Percentiles rank a stretch among this genome's conserved stretches.
Conservation (phyloP, 1,284 basidiomycete genomes). For the Agaricales sp. region DNA sequence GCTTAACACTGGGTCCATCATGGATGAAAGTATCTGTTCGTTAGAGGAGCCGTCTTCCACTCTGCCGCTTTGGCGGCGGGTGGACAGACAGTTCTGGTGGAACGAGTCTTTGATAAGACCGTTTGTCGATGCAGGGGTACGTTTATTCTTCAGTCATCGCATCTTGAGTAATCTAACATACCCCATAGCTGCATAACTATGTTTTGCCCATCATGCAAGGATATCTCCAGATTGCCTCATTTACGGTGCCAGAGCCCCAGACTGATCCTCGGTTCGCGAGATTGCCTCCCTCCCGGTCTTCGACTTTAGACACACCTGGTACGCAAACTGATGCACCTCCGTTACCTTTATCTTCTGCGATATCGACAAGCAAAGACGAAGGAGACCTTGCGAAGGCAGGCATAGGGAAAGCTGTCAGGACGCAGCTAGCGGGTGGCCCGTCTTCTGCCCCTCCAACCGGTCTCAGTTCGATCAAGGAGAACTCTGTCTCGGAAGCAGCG, state of each 20-base stretch:
- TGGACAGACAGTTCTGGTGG: constrained; percentile 84
- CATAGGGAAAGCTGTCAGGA: background rate
- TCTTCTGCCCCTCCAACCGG: background rate
- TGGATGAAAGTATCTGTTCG: constrained; percentile 27
- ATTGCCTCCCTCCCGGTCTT: background rate
- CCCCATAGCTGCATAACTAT: constrained; percentile 62
- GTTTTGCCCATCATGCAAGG: constrained; percentile 87
- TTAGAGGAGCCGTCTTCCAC: constrained; percentile 59
- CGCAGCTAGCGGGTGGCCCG: background rate
- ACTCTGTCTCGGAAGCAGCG: constrained; percentile 21
- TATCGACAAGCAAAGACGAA: background rate
- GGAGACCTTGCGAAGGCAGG: background rate
- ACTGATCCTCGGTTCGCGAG: background rate
- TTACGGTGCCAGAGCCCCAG: constrained; percentile 47
- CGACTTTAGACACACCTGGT: background rate
- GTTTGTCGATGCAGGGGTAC: constrained; percentile 66
- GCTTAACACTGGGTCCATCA: background rate
- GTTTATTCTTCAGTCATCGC: constrained; percentile 11
- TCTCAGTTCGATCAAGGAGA: constrained; percentile 29
- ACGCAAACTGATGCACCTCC: background rate
- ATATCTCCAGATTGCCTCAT: constrained; percentile 65
- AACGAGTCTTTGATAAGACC: constrained; percentile 75
- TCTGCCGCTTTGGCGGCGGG: constrained; percentile 76
- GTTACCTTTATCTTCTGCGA: background rate
- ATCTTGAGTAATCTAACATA: constrained; percentile 3